Base-by-base conservation (phyloP, 139 green algal species). In the Parachlorella kessleri region DNA sequence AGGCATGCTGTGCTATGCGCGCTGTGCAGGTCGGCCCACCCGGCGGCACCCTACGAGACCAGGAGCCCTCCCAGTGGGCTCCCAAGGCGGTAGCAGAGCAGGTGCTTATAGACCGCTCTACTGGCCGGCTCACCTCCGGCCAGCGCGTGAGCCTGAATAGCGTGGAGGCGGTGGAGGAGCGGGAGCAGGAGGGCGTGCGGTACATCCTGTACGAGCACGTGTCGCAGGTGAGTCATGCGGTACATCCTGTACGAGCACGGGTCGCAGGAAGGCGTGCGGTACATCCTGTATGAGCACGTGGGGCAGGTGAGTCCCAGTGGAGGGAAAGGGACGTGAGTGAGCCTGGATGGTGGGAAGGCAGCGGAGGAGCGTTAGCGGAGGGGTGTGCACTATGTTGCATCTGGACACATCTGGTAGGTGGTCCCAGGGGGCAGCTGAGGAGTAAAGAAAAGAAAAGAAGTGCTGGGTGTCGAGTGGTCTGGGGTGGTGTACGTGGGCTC, bases 121-220 rank as follows among this genome's bases (percentile, higher is more conserved):
- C 93, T 2, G 90, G 83, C 0, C 85, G 94, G 23, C 75, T 93
- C 4, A 91, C 93, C 8, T 86, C 75, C 1, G 94, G 94, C 2
- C 93, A 98, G 84, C 88, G 91, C 14, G 83, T 95, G 28, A 85
- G 88, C 8, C 88, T 98, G 10, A 91, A 91, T 37, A 85, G 86
- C 26, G 86, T 98, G 30, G 90, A 96, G 85, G 80, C 79, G 8
- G 75, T 85, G 7, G 38, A 32, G 4, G 64, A 82, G 30, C 83
- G 86, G 3, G 63, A 64, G 1, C 86, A 89, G 68, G 75, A 85
- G 8, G 89, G 90, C 0, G 40, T 68, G 40, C 72, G 55, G 4
- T 96, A 94, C 88, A 95, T 73, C 30, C 81, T 94, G 59, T 98
- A 95, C 72, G 94, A 98, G 83, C 92, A 96, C 82, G 72, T 93